Evolutionary conservation across 1,284 basidiomycete species (phyloP).

Genomic region (Cryptococcus floricola): DNA sequence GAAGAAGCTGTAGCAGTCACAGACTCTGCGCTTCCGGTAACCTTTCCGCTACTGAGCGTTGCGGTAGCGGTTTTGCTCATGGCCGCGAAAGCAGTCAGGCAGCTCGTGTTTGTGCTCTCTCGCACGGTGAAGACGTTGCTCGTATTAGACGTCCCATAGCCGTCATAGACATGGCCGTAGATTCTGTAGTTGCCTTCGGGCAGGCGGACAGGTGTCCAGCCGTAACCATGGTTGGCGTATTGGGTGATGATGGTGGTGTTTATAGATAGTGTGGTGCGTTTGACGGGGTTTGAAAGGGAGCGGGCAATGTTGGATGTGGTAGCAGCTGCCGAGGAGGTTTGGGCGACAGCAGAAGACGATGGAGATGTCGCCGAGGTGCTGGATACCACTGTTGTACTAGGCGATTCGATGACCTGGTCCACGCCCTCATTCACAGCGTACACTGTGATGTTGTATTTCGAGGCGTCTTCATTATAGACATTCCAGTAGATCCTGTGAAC

Average conservation of each 20-base stretch:
- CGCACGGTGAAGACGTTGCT: constrained; percentile 30
- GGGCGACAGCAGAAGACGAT: constrained; percentile 2
- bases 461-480: constrained; percentile 18
- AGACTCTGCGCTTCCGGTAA: too few relatives aligned
- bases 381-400: constrained; percentile 3
- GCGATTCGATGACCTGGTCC: constrained; percentile 19
- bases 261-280: constrained; percentile 14
- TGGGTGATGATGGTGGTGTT: constrained; percentile 26
- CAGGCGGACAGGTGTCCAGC: constrained; percentile 19
- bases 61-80: constrained; percentile 2
- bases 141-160: constrained; percentile 9
- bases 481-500: constrained; percentile 21
- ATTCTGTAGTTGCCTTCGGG: constrained; percentile 36
- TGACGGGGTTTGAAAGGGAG: neutral
- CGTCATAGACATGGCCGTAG: constrained; percentile 23
- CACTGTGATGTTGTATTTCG: constrained; percentile 23
- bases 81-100: constrained; percentile 19
- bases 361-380: constrained; percentile 4
- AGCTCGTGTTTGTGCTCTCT: constrained; percentile 24
- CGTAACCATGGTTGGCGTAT: constrained; percentile 18
- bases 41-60: neutral
- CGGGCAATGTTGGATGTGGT: constrained; percentile 7
- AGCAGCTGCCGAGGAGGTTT: constrained; percentile 3
- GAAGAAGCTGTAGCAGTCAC: neutral
- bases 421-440: constrained; percentile 27